Base-by-base conservation (phyloP, 1,139 yeast species). In the Suhomyces anneliseae region DNA sequence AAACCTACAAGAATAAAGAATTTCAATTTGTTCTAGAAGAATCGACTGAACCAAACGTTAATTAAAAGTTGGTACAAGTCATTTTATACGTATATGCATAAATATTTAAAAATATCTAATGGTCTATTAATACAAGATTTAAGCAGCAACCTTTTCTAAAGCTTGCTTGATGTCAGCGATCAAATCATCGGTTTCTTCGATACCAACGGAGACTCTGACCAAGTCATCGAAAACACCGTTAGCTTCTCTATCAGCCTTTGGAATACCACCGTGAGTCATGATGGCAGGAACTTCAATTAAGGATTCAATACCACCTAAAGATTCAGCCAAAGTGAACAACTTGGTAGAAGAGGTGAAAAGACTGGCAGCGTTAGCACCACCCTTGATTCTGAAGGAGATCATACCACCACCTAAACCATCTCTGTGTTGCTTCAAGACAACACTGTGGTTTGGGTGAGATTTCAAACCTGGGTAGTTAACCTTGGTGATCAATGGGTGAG, bases 181-280 rank as follows among this genome's bases (percentile, higher is more conserved):
- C 66, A 89, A 76, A 62, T 89, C 96, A 35, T 83, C 87, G 52
- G 81, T 72, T 58, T 88, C 96, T 73, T 90, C 96, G 56, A 89
- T 86, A 72, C 96, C 96, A 50, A 89, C 93, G 53, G 90, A 82
- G 51, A 89, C 74, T 76, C 96, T 83, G 58, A 89, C 77, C 68
- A 90, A 78, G 70, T 88, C 90, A 60, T 89, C 95, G 59, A 62
- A 86, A 41, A 90, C 95, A 55, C 96, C 96, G 49, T 85, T 80
- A 44, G 83, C 79, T 69, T 87, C 95, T 70, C 96, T 83, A 61
- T 82, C 85, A 47, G 75, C 89, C 68, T 79, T 78, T 62, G 95
- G 92, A 68, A 90, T 88, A 64, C 96, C 96, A 48, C 95, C 95
- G 62, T 89, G 96, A 58, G 96, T 89, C 96, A 89, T 89, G 47